phyloP scores from a whole-genome alignment of 73 alveolate genomes.

The Stentor coeruleus region DNA sequence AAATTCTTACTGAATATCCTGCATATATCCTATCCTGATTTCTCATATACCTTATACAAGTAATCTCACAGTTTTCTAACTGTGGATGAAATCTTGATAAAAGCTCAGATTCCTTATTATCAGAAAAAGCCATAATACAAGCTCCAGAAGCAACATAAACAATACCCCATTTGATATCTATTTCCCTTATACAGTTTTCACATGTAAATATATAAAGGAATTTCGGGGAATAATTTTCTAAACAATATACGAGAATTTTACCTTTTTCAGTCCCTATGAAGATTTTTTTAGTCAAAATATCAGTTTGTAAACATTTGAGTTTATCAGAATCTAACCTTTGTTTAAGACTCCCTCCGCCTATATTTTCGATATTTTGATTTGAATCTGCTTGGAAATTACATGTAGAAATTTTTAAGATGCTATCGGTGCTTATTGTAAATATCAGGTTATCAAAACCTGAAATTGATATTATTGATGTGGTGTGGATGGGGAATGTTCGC shows the following conservation, averaged over 20 bases:
- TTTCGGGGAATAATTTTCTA: not conserved
- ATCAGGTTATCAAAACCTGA: not conserved
- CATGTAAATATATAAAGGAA: not conserved
- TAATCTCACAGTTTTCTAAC: not conserved
- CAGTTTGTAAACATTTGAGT: not conserved
- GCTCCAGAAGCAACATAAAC: not conserved
- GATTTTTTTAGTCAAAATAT: not conserved
- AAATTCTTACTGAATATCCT: not conserved
- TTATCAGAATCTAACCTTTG: not conserved
- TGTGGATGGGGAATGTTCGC: not conserved
- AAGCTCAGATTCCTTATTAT: not conserved
- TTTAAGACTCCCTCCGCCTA: constrained; percentile 3
- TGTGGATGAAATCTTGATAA: not conserved
- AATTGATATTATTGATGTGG: not conserved
- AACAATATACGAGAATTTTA: not conserved
- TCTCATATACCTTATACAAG: not conserved
- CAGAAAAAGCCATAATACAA: not conserved
- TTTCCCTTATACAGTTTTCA: not conserved
- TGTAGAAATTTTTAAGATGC: not conserved
- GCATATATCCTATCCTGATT: not conserved
- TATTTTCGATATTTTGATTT: not conserved
- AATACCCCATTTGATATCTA: not conserved
- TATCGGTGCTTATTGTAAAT: not conserved
- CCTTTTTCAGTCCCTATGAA: not conserved
- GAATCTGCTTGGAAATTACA: not conserved